Evolutionary conservation across 805 yeast genomes (phyloP).

Genomic region (Candida namnaoensis): DNA sequence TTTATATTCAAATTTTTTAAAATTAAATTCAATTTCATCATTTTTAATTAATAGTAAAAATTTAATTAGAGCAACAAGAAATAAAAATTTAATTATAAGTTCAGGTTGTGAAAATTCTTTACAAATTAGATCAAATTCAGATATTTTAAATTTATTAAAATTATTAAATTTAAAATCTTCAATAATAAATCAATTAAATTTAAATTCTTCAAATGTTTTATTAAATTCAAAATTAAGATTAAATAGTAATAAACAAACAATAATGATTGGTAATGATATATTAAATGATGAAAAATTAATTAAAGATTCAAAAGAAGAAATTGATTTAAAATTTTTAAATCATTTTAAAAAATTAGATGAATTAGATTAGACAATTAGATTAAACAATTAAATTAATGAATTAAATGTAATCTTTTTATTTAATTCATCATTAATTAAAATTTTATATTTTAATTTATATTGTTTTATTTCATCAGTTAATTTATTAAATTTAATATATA

Average conservation of each 20-base stretch:
- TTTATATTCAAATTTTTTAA: conserved; percentile 49
- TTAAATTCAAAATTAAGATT: conserved; percentile 68
- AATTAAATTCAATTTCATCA: conserved; percentile 44
- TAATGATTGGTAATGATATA: conserved; percentile 42
- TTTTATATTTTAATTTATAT: no score
- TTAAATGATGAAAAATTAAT: conserved; percentile 16
- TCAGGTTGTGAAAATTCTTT: conserved; percentile 60
- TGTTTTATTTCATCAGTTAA: no score
- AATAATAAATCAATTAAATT: conserved; percentile 52
- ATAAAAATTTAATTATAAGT: conserved; percentile 69
- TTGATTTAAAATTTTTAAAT: no score
- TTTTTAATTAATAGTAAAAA: conserved; percentile 67
- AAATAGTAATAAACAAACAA: conserved; percentile 71
- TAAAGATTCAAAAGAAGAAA: conserved; percentile 2
- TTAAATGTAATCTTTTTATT: no score
- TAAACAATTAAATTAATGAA: no score
- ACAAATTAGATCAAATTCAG: conserved; percentile 58
- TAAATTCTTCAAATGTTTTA: conserved; percentile 54
- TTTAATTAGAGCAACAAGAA: conserved; percentile 72
- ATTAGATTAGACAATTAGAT: no score
- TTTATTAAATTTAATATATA: conserved; percentile 10
- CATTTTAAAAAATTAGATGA: no score
- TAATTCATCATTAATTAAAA: no score
- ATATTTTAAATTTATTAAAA: conserved; percentile 55
- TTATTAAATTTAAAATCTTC: conserved; percentile 64